These are phyloP conservation scores for Speleostelium caveatum DNA, from an alignment of 78 protist genomes.

Conservation along the genomic window DNA sequence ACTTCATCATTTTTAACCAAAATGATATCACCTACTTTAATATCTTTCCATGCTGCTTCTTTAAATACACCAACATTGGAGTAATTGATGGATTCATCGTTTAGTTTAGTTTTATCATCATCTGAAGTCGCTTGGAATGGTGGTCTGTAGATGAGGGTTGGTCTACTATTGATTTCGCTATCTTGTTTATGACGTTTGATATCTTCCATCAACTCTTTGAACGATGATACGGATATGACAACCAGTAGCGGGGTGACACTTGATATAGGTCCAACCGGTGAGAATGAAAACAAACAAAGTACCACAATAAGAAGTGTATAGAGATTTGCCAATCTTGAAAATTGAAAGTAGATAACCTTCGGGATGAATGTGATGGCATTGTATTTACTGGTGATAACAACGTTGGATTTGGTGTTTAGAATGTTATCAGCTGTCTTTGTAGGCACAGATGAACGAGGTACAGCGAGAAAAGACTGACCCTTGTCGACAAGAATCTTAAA, in stretches of 20 bases:
- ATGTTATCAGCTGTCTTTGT: neutral
- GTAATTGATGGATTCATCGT: neutral
- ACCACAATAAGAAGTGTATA: conserved; percentile 87
- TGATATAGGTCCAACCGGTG: conserved; percentile 90
- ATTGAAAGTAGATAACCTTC: conserved; percentile 77
- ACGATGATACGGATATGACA: conserved; percentile 85
- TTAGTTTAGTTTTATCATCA: no score
- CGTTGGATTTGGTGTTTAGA: conserved; percentile 12
- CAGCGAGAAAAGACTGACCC: neutral
- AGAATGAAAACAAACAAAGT: conserved; percentile 85
- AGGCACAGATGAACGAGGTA: conserved; percentile 1
- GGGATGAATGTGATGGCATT: conserved; percentile 76
- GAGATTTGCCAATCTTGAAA: conserved; percentile 86
- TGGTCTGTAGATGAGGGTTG: conserved; percentile 26
- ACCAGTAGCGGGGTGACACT: conserved; percentile 86
- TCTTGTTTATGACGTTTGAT: conserved; percentile 79
- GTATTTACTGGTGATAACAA: conserved; percentile 81
- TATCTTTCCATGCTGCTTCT: conserved; percentile 52
- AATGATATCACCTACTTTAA: conserved; percentile 87
- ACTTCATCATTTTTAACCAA: conserved; percentile 44
- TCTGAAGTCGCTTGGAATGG: neutral
- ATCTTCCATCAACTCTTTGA: conserved; percentile 90
- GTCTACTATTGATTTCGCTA: conserved; percentile 59
- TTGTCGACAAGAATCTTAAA: neutral
- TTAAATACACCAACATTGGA: conserved; percentile 8